Evolutionary conservation across 2,329 filamentous ascomycete genomes (phyloP).

Genomic region (Talaromyces albobiverticillius): DNA sequence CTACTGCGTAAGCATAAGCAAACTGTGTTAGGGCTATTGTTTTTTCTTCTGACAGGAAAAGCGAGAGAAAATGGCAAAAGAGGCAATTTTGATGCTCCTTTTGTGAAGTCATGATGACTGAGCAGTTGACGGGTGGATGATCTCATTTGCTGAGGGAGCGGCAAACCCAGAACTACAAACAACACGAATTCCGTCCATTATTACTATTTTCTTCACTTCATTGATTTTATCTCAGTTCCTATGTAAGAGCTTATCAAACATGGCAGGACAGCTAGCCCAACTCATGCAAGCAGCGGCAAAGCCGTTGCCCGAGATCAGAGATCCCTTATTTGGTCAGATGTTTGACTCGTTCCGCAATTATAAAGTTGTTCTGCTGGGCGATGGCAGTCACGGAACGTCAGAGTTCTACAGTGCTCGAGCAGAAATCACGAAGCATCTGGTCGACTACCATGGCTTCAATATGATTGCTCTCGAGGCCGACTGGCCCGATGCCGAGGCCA

Average conservation of each 20-base stretch:
- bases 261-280: conserved; percentile 28
- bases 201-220: no score
- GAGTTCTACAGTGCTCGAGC: conserved; percentile 55
- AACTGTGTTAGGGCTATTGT: conserved; percentile 11
- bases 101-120: conserved; percentile 14
- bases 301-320: conserved; percentile 34
- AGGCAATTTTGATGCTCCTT: neutral
- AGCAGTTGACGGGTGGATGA: conserved; percentile 15
- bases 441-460: conserved; percentile 50
- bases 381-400: conserved; percentile 53
- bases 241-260: conserved; percentile 8
- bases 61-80: neutral
- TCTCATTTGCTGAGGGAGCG: conserved; percentile 8
- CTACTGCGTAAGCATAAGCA: conserved; percentile 15
- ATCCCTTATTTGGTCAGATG: conserved; percentile 36
- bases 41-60: neutral
- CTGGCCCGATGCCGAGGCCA: conserved; percentile 53
- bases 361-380: conserved; percentile 45
- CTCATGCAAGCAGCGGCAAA: conserved; percentile 34
- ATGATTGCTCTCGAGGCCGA: conserved; percentile 53
- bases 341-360: conserved; percentile 42
- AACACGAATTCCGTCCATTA: no score
- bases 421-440: conserved; percentile 51
- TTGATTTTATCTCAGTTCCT: neutral
- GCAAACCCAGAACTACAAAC: conserved; percentile 3